These are phyloP conservation scores for Tricholomella constricta DNA, from an alignment of 768 basidiomycete genomes.

Conservation along the genomic window DNA sequence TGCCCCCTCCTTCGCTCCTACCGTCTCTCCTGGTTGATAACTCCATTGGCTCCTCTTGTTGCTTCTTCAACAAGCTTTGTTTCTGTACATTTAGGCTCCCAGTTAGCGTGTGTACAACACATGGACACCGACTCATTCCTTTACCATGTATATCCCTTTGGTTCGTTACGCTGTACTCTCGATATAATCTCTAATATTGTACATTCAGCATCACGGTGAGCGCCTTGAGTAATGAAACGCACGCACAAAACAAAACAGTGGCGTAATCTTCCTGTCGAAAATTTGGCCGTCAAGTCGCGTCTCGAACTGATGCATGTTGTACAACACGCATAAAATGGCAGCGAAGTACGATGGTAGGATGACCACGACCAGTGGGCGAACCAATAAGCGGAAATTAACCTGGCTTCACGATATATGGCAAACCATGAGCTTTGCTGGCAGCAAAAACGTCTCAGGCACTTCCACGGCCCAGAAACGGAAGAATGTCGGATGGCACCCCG, in stretches of 20 bases:
- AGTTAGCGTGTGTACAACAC: neutral
- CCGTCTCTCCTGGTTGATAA: neutral
- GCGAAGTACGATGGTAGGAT: too few relatives aligned
- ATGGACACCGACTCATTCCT: neutral
- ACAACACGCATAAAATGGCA: too few relatives aligned
- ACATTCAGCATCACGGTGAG: neutral
- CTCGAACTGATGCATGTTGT: too few relatives aligned
- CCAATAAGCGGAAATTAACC: too few relatives aligned
- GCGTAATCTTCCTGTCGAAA: too few relatives aligned
- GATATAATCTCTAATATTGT: slow-evolving; percentile 6
- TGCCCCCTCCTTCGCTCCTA: neutral
- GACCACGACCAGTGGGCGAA: too few relatives aligned
- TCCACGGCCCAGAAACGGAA: neutral
- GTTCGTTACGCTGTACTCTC: neutral
- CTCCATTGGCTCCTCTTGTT: neutral
- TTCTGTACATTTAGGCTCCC: neutral
- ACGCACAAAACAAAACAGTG: too few relatives aligned
- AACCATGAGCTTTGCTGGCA: too few relatives aligned
- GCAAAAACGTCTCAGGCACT: too few relatives aligned
- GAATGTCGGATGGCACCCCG: slow-evolving; percentile 3
- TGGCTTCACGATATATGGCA: too few relatives aligned
- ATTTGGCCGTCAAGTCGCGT: too few relatives aligned
- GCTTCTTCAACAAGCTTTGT: neutral
- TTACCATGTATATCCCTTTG: slow-evolving; percentile 6
- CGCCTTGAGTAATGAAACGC: neutral